These are phyloP conservation scores for Exutisphaerella laricina DNA, from an alignment of 2,329 filamentous ascomycete species.

Conservation along the genomic window DNA sequence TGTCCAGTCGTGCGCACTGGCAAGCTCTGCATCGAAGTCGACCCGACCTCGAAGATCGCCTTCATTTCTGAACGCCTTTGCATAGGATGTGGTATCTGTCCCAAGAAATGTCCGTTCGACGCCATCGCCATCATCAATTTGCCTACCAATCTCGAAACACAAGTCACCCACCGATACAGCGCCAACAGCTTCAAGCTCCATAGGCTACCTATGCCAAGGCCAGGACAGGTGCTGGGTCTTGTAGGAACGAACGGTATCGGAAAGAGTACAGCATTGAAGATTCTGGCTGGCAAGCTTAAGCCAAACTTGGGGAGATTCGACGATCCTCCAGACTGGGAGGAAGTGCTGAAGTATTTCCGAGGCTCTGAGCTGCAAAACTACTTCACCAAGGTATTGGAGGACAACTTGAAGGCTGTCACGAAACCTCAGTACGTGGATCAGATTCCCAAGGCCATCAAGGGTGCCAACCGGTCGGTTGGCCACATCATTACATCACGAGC, in stretches of 20 bases:
- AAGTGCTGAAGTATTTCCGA: constrained; percentile 97
- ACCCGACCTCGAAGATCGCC: constrained; percentile 80
- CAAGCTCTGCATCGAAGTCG: constrained; percentile 96
- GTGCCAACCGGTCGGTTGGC: constrained; percentile 67
- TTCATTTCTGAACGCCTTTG: constrained; percentile 96
- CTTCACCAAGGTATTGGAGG: constrained; percentile 96
- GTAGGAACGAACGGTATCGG: constrained; percentile 99
- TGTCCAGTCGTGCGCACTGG: constrained; percentile 96
- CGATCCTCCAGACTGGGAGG: constrained; percentile 98
- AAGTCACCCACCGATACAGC: constrained; percentile 97
- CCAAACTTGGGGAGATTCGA: constrained; percentile 93
- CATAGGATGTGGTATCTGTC: constrained; percentile 98
- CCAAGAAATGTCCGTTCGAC: constrained; percentile 97
- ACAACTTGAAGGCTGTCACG: constrained; percentile 94
- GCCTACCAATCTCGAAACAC: constrained; percentile 96
- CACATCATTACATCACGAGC: constrained; percentile 69
- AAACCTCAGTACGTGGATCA: constrained; percentile 99
- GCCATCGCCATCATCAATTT: constrained; percentile 99
- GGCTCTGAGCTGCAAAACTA: constrained; percentile 98
- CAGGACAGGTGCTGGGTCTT: constrained; percentile 89
- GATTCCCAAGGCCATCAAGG: constrained; percentile 86
- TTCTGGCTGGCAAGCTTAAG: constrained; percentile 97
- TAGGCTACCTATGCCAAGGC: constrained; percentile 88
- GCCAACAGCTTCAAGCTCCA: constrained; percentile 99
- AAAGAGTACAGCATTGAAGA: constrained; percentile 99